phyloP scores from a whole-genome alignment of 2,329 filamentous ascomycete species.

The Pyrenophora graminea region DNA sequence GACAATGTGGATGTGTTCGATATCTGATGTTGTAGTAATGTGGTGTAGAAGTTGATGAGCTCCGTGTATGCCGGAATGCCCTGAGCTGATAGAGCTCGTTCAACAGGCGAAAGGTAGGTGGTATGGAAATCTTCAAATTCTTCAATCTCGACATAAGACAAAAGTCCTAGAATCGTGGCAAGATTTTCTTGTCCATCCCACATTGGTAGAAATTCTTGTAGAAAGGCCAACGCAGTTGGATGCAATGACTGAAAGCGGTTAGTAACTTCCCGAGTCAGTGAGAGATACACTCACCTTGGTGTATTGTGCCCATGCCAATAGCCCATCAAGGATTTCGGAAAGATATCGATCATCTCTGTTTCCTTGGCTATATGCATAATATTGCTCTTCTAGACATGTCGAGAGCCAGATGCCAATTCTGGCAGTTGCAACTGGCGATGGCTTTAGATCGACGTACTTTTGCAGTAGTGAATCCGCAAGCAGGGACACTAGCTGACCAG shows the following conservation, averaged over 20 bases:
- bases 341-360: conserved; percentile 26
- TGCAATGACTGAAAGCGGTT: conserved; percentile 35
- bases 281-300: conserved; percentile 35
- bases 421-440: conserved; percentile 31
- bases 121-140: conserved; percentile 55
- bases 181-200: conserved; percentile 45
- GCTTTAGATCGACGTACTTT: conserved; percentile 67
- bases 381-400: conserved; percentile 44
- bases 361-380: conserved; percentile 24
- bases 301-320: conserved; percentile 40
- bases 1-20: conserved; percentile 38
- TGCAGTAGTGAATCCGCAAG: conserved; percentile 77
- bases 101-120: conserved; percentile 47
- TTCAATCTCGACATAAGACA: conserved; percentile 48
- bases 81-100: conserved; percentile 47
- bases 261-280: neutral
- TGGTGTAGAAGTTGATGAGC: conserved; percentile 70
- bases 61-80: conserved; percentile 57
- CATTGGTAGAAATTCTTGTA: conserved; percentile 40
- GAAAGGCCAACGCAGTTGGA: conserved; percentile 37
- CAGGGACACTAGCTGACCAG: conserved; percentile 79
- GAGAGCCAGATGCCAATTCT: conserved; percentile 48
- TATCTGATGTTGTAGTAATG: conserved; percentile 63
- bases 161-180: conserved; percentile 58
- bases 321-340: conserved; percentile 37